These are phyloP conservation scores for Pseudocercospora fuligena DNA, from an alignment of 2,329 filamentous ascomycete species.

Conservation along the genomic window DNA sequence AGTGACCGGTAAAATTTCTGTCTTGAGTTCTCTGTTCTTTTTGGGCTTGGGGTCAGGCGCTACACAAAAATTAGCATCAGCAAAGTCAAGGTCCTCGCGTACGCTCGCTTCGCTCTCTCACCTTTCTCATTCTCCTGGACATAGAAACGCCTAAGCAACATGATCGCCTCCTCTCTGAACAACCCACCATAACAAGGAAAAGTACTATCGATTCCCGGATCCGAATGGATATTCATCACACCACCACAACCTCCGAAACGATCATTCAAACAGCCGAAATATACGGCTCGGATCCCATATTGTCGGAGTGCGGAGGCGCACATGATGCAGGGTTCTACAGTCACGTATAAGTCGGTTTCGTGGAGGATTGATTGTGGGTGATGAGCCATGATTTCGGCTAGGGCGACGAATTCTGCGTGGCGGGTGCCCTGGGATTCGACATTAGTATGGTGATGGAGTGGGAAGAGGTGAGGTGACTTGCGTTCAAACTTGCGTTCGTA, in stretches of 20 bases:
- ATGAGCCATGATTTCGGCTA: slow-evolving; percentile 67
- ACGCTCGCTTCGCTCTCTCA: slow-evolving; percentile 40
- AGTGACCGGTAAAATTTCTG: slow-evolving; percentile 57
- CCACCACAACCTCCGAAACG: slow-evolving; percentile 96
- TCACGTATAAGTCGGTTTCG: slow-evolving; percentile 87
- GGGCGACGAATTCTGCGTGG: slow-evolving; percentile 92
- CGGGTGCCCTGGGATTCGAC: slow-evolving; percentile 70
- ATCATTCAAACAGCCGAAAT: slow-evolving; percentile 94
- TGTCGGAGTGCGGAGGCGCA: slow-evolving; percentile 92
- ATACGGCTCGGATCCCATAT: slow-evolving; percentile 84
- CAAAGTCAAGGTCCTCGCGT: background rate
- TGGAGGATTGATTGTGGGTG: slow-evolving; percentile 71
- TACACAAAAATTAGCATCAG: slow-evolving; percentile 32
- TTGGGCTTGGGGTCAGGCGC: slow-evolving; percentile 69
- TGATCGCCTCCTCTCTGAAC: slow-evolving; percentile 90
- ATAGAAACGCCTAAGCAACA: slow-evolving; percentile 90
- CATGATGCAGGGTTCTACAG: slow-evolving; percentile 98
- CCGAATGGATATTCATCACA: slow-evolving; percentile 83
- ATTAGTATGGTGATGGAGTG: background rate
- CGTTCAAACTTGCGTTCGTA: slow-evolving; percentile 82
- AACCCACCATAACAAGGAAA: slow-evolving; percentile 86
- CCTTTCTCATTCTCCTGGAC: slow-evolving; percentile 96
- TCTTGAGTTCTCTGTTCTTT: slow-evolving; percentile 67
- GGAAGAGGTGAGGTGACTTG: slow-evolving; percentile 35
- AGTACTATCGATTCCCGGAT: slow-evolving; percentile 73